Percentiles rank a stretch among this genome's conserved stretches.
Evolutionary conservation across 1,139 yeast genomes (phyloP).

Genomic region (Meyerozyma smithsonii): DNA sequence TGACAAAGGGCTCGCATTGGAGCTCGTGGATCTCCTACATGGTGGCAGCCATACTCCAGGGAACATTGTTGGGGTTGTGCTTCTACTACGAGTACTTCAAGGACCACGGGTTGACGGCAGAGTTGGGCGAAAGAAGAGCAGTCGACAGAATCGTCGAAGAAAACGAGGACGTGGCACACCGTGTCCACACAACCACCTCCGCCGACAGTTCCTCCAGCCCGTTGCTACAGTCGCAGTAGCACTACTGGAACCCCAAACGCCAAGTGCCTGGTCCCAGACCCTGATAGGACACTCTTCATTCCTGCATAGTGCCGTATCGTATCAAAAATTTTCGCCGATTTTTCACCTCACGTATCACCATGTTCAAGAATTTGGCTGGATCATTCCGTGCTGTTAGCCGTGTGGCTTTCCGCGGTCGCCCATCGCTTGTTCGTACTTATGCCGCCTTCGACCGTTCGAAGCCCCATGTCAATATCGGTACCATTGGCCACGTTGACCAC

Average conservation of each 20-base stretch:
- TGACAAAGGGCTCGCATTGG: constrained; percentile 79
- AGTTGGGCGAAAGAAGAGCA: constrained; percentile 26
- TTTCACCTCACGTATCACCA: constrained; percentile 8
- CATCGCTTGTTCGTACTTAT: constrained; percentile 38
- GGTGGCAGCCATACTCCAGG: constrained; percentile 68
- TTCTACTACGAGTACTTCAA: constrained; percentile 37
- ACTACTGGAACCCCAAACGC: too few species aligned
- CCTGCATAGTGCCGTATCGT: constrained; percentile 1
- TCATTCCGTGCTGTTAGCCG: constrained; percentile 18
- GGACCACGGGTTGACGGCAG: constrained; percentile 24
- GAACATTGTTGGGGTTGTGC: constrained; percentile 48
- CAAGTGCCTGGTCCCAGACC: too few species aligned
- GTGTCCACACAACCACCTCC: background rate
- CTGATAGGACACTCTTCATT: too few species aligned
- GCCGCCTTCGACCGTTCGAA: constrained; percentile 86
- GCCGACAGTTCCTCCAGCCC: background rate
- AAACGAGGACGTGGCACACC: background rate
- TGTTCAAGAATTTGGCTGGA: constrained; percentile 18
- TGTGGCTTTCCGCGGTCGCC: constrained; percentile 17
- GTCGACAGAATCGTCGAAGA: constrained; percentile 26
- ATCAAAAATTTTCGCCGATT: constrained; percentile 3
- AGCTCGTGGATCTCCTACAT: constrained; percentile 82
- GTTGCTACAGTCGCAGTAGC: background rate
- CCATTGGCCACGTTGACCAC: constrained; percentile 92
- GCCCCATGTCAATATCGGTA: constrained; percentile 96